These are phyloP conservation scores for Apiotrichum gamsii DNA, from an alignment of 1,284 basidiomycete genomes.

Conservation along the genomic window DNA sequence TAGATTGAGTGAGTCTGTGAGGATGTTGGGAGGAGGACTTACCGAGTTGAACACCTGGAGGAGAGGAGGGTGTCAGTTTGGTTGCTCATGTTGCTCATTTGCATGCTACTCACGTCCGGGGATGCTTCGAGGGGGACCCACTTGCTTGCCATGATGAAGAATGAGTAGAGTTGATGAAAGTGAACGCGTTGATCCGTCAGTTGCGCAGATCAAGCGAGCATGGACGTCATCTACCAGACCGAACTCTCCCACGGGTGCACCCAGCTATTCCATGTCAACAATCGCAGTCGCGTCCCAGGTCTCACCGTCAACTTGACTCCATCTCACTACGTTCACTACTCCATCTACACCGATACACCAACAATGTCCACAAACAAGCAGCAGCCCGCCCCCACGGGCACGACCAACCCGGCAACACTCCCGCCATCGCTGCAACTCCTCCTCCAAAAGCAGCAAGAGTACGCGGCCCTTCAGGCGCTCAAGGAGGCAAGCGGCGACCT, in stretches of 20 bases:
- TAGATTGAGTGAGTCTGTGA: too few relatives aligned
- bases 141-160: slow-evolving; percentile 29
- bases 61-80: background rate
- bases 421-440: slow-evolving; percentile 37
- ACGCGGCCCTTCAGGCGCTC: slow-evolving; percentile 43
- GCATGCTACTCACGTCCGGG: slow-evolving; percentile 56
- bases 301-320: background rate
- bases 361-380: background rate
- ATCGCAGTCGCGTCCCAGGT: background rate
- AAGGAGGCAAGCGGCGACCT: slow-evolving; percentile 36
- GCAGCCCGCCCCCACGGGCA: background rate
- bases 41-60: slow-evolving; percentile 47
- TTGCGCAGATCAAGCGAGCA: too few relatives aligned
- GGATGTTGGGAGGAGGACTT: background rate
- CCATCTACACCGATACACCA: too few relatives aligned
- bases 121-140: slow-evolving; percentile 75
- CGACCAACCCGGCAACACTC: slow-evolving; percentile 11
- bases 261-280: slow-evolving; percentile 8
- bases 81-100: too few relatives aligned
- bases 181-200: too few relatives aligned
- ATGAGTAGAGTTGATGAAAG: too few relatives aligned
- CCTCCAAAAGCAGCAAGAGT: slow-evolving; percentile 46
- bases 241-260: slow-evolving; percentile 9
- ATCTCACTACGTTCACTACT: too few relatives aligned
- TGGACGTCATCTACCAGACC: background rate